Evolutionary conservation across 2,329 filamentous ascomycete genomes (phyloP), one percentile per base, ranked within the genome.

Genomic region (Colletotrichum neosansevieriae): DNA sequence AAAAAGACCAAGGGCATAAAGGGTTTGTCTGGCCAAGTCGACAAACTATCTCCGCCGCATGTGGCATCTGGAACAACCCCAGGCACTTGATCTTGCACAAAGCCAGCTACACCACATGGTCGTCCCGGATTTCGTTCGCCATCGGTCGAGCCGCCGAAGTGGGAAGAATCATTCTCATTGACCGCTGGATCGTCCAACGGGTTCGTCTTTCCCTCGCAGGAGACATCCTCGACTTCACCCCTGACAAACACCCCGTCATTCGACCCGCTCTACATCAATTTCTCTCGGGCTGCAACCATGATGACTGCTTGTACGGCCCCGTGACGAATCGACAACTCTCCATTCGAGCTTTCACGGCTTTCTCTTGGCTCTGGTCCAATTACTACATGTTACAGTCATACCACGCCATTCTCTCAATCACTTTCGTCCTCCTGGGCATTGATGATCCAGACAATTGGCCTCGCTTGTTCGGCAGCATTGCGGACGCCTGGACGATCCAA

Each of bases 311-410:
- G 0, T 17, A 51, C 29, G 6, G 1, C 29, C 21, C 24, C 1
- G 13, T 51, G 2, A 17, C 49, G 17, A 15, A n/a, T 2, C 49
- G 24, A 15, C 49, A 51, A 36, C n/a, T 51, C 5, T 3, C n/a
- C 0, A 1, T 51, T 1, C 49, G 49, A 1, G 6, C 17, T 24
- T 51, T 51, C 4, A 36, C 29, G 9, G 15, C 32, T 0, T 19
- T 34, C 49, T 51, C 49, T 10, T 51, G 49, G 49, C n/a, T 51
- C 6, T 51, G 49, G 49, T 51, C 29, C 29, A 51, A 54, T 15
- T 54, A 38, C 7, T 17, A 19, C 1, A 38, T 54, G 9, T 32
- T 54, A 4, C n/a, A 36, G 34, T 38, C 32, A 21, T 54, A 40
- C 32, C 51, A 54, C 7, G 34, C 32, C 12, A 1, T 40, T 3